Percentiles rank a stretch among this genome's conserved stretches.
phyloP scores from a whole-genome alignment of 164 flowering plant species.

The Dillenia suffruticosa region DNA sequence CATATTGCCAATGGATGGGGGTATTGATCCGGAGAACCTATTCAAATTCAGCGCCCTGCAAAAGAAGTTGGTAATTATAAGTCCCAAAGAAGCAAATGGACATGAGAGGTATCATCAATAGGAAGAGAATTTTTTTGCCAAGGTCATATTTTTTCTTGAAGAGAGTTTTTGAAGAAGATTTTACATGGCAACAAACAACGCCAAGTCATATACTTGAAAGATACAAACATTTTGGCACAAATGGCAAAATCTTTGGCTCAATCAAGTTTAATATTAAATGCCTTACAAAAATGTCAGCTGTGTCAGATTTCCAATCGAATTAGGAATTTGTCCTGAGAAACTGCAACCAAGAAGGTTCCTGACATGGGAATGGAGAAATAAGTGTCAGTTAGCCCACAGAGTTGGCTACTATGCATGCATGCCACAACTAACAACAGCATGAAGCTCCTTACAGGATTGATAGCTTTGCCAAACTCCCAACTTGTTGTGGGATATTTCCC shows the following conservation, averaged over 20 bases:
- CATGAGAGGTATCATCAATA: too few species aligned
- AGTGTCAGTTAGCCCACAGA: neutral
- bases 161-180: too few species aligned
- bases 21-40: slow-evolving; percentile 22
- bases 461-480: slow-evolving; percentile 43
- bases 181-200: too few species aligned
- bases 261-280: neutral
- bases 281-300: slow-evolving; percentile 47
- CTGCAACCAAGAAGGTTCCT: slow-evolving; percentile 60
- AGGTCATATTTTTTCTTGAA: too few species aligned
- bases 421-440: neutral
- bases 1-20: slow-evolving; percentile 22
- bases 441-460: slow-evolving; percentile 37
- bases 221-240: too few species aligned
- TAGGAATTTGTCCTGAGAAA: slow-evolving; percentile 61
- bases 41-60: slow-evolving; percentile 25
- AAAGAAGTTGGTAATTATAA: neutral
- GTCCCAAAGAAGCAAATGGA: too few species aligned
- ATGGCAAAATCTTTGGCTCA: too few species aligned
- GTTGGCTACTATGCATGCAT: neutral
- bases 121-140: too few species aligned
- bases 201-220: too few species aligned
- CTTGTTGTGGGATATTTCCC: slow-evolving; percentile 44
- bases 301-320: slow-evolving; percentile 45
- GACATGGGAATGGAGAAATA: slow-evolving; percentile 7